A percentile compares a stretch with the other conserved stretches of the same genome.
Evolutionary conservation across 2,329 filamentous ascomycete species (phyloP).

Genomic region (Diaporthe sp.): DNA sequence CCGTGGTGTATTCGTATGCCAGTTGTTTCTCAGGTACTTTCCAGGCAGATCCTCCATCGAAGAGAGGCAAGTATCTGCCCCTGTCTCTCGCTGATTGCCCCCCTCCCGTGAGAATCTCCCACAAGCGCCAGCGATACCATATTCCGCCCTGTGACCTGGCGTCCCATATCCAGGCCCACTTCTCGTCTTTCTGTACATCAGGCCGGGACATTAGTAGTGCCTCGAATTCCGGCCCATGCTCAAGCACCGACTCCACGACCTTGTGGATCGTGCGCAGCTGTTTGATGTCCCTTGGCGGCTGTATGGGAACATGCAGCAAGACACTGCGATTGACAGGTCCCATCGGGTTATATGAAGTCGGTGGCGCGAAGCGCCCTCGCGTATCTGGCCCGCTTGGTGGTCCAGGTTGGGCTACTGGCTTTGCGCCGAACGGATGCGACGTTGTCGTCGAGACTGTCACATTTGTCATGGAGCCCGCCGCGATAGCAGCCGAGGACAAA

Average conservation of each 20-base stretch:
- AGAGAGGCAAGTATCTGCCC: constrained; percentile 71
- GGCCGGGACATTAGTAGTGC: constrained; percentile 89
- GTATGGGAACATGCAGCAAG: constrained; percentile 76
- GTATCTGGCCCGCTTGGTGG: constrained; percentile 37
- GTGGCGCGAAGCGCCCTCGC: constrained; percentile 75
- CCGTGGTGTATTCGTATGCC: constrained; percentile 84
- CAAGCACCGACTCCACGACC: constrained; percentile 82
- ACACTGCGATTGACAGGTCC: constrained; percentile 55
- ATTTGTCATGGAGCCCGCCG: constrained; percentile 45
- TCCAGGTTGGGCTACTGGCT: constrained; percentile 62
- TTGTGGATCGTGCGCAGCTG: constrained; percentile 88
- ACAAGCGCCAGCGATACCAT: constrained; percentile 93
- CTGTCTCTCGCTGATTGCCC: constrained; percentile 54
- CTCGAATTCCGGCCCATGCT: constrained; percentile 88
- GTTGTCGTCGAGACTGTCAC: constrained; percentile 57
- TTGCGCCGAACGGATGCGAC: constrained; percentile 82
- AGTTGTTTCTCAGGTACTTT: constrained; percentile 76
- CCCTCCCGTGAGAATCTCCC: constrained; percentile 82
- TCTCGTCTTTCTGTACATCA: constrained; percentile 86
- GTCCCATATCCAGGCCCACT: constrained; percentile 96
- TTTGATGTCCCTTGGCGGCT: constrained; percentile 80
- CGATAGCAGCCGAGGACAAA: constrained; percentile 79
- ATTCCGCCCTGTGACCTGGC: constrained; percentile 80
- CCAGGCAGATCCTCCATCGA: constrained; percentile 84
- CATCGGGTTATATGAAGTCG: constrained; percentile 69